Percentiles rank a stretch among this genome's conserved stretches.
phyloP scores from a whole-genome alignment of 2,329 filamentous ascomycete species.

The Colletotrichum agaves region DNA sequence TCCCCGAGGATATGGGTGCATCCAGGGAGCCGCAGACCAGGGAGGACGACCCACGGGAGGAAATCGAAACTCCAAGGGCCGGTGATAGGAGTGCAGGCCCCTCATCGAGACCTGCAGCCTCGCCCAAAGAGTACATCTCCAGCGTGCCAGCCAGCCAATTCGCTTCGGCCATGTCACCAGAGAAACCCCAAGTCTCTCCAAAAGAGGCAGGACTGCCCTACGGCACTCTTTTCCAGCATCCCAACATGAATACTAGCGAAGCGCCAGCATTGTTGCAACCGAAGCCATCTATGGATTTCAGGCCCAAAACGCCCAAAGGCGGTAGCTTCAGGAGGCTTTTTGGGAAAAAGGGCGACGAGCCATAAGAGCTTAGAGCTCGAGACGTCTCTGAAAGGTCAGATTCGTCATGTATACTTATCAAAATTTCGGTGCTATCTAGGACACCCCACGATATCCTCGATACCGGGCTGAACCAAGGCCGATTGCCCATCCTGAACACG shows the following conservation, averaged over 20 bases:
- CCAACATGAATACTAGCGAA: slow-evolving; percentile 39
- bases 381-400: not conserved
- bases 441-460: slow-evolving; percentile 1
- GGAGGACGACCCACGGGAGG: slow-evolving; percentile 29
- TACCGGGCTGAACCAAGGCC: not conserved
- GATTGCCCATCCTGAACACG: slow-evolving; percentile 3
- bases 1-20: slow-evolving; percentile 41
- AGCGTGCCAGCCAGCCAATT: slow-evolving; percentile 34
- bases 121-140: slow-evolving; percentile 22
- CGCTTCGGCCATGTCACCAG: slow-evolving; percentile 31
- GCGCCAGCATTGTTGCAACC: slow-evolving; percentile 31
- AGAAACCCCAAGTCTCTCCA: slow-evolving; percentile 32
- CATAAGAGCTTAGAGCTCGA: not conserved
- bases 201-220: slow-evolving; percentile 27
- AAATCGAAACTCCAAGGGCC: slow-evolving; percentile 20
- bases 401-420: not conserved
- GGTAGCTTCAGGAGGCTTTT: slow-evolving; percentile 54
- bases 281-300: slow-evolving; percentile 40
- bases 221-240: slow-evolving; percentile 34
- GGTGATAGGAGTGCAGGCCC: slow-evolving; percentile 27
- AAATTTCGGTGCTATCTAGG: not conserved
- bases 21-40: slow-evolving; percentile 12
- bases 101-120: slow-evolving; percentile 20
- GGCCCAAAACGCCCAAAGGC: slow-evolving; percentile 49
- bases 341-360: slow-evolving; percentile 44